Evolutionary conservation across 805 yeast genomes (phyloP).

Genomic region (Candida boleticola): DNA sequence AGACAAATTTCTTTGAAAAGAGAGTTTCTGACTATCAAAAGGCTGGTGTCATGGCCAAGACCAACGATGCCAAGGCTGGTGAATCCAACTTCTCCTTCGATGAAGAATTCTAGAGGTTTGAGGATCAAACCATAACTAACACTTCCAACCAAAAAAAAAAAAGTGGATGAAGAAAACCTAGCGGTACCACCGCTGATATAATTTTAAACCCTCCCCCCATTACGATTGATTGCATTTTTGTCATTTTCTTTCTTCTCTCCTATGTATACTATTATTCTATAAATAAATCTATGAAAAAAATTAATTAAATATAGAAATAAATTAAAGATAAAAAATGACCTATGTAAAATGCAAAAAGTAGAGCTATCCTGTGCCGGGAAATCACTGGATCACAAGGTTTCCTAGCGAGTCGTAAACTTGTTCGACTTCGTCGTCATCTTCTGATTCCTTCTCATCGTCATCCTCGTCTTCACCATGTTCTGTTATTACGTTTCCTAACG

Average conservation of each 20-base stretch:
- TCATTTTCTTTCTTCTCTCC: background rate
- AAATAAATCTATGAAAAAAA: background rate
- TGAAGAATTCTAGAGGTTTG: slow-evolving; percentile 75
- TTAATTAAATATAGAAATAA: background rate
- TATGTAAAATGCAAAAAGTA: too few relatives aligned
- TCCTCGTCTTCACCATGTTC: slow-evolving; percentile 9
- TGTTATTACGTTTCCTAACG: slow-evolving; percentile 9
- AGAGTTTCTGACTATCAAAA: slow-evolving; percentile 98
- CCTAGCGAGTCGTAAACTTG: slow-evolving; percentile 20
- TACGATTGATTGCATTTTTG: slow-evolving; percentile 2
- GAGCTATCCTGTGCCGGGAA: too few relatives aligned
- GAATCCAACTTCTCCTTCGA: slow-evolving; percentile 74
- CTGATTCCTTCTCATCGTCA: slow-evolving; percentile 10
- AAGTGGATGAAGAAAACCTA: background rate
- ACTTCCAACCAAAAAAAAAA: background rate
- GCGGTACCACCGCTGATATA: too few relatives aligned
- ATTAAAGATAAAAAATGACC: too few relatives aligned
- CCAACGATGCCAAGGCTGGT: slow-evolving; percentile 46
- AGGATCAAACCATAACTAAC: background rate
- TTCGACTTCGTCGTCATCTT: slow-evolving; percentile 14
- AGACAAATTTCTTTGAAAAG: slow-evolving; percentile 98
- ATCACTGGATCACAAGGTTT: slow-evolving; percentile 12
- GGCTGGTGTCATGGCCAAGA: slow-evolving; percentile 96
- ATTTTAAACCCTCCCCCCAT: background rate
- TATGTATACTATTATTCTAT: slow-evolving; percentile 1